phyloP scores from a whole-genome alignment of 2,329 filamentous ascomycete species.

The Cercospora sp. region DNA sequence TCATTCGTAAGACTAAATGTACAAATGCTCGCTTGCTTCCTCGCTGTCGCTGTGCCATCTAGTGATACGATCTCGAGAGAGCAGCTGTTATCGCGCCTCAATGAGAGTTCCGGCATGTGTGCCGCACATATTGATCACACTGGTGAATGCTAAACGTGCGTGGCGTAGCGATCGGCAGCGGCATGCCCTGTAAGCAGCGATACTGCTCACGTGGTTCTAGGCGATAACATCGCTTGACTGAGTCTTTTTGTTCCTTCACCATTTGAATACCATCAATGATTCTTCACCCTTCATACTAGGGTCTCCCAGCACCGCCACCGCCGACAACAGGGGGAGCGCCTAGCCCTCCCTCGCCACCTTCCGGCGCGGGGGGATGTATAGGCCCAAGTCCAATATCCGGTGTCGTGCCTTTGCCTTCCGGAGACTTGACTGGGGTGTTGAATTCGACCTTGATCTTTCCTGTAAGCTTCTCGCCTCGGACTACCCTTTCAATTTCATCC shows the following conservation, averaged over 20 bases:
- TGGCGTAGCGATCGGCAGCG: not conserved
- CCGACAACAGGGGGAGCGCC: constrained; percentile 10
- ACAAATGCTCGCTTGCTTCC: constrained; percentile 3
- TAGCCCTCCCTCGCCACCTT: not conserved
- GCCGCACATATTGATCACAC: not conserved
- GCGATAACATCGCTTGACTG: not conserved
- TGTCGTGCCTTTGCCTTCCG: constrained; percentile 44
- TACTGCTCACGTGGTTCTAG: constrained; percentile 5
- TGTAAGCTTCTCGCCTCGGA: constrained; percentile 78
- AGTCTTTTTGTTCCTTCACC: not conserved
- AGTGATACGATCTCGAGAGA: not conserved
- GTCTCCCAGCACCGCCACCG: constrained; percentile 5
- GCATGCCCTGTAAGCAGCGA: constrained; percentile 10
- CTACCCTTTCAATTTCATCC: constrained; percentile 85
- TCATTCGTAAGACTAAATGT: not conserved
- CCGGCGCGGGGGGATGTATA: constrained; percentile 10
- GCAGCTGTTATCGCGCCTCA: not conserved
- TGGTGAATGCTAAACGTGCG: not conserved
- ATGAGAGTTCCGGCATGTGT: not conserved
- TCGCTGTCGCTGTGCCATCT: not conserved
- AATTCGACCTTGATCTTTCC: constrained; percentile 63
- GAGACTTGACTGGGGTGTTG: constrained; percentile 66
- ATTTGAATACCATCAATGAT: not conserved
- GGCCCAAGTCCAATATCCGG: constrained; percentile 11
- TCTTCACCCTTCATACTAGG: constrained; percentile 10